phyloP scores from a whole-genome alignment of 345 rosid species.

The Eucalyptus curtisii region DNA sequence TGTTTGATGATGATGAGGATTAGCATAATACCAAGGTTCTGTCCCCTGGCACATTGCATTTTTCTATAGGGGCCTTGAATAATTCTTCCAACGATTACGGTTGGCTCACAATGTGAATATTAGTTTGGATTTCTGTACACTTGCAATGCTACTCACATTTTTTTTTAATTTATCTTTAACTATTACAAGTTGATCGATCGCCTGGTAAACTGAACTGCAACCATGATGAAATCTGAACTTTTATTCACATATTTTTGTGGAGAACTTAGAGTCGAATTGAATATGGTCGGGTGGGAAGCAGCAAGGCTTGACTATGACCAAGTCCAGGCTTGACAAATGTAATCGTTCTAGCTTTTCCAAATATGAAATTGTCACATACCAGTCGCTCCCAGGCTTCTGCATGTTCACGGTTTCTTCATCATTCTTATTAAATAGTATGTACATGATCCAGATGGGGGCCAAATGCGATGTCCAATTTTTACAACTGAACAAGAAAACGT shows the following conservation, averaged over 20 bases:
- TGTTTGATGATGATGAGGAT: constrained; percentile 58
- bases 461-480: not conserved
- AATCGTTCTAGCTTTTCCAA: not conserved
- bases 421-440: not conserved
- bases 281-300: not conserved
- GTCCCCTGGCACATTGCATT: not conserved
- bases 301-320: not conserved
- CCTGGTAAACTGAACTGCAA: not conserved
- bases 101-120: not conserved
- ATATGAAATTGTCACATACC: not conserved
- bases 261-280: not conserved
- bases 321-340: not conserved
- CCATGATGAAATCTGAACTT: not conserved
- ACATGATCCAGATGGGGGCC: not conserved
- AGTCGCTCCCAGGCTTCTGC: not conserved
- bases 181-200: not conserved
- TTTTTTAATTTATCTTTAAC: not conserved
- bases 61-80: not conserved
- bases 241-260: not conserved
- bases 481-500: not conserved
- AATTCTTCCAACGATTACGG: not conserved
- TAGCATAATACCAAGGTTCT: not conserved
- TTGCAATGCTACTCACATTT: not conserved
- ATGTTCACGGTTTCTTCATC: not conserved
- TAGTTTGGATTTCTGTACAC: not conserved